Percentiles rank a stretch among this genome's conserved stretches.
These are phyloP conservation scores for Syzygium aromaticum DNA, from an alignment of 345 rosid species.

Conservation along the genomic window DNA sequence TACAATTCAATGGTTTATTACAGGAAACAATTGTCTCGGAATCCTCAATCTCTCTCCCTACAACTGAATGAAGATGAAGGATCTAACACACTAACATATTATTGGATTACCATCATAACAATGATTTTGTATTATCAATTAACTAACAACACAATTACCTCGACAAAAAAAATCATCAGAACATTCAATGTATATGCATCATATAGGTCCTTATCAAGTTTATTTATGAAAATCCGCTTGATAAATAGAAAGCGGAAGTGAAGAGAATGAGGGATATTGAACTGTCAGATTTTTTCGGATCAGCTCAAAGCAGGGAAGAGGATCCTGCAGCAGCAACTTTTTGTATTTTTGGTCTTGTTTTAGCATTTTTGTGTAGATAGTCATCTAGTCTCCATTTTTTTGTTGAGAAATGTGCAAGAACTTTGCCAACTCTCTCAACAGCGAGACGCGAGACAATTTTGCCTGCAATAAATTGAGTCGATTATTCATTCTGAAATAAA, in stretches of 20 bases:
- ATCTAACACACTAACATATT: not conserved
- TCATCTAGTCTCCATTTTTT: not conserved
- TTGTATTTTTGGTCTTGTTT: not conserved
- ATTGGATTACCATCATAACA: not conserved
- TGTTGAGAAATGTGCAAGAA: not conserved
- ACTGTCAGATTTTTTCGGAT: not conserved
- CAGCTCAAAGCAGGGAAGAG: not conserved
- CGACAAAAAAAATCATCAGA: not conserved
- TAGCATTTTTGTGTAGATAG: not conserved
- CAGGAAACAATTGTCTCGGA: not conserved
- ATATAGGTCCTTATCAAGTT: not conserved
- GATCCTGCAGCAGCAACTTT: not conserved
- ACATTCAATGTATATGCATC: no score
- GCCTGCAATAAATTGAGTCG: not conserved
- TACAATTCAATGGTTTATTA: not conserved
- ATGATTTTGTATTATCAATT: not conserved
- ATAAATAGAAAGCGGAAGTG: not conserved
- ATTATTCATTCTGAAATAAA: not conserved
- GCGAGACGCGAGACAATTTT: not conserved
- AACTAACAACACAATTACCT: not conserved
- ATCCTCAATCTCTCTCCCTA: not conserved
- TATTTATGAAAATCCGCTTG: not conserved
- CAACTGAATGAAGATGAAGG: not conserved
- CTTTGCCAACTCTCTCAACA: not conserved
- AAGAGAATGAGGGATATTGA: not conserved